These are phyloP conservation scores for Brassica carinata DNA, from an alignment of 345 rosid genomes.

Conservation along the genomic window DNA sequence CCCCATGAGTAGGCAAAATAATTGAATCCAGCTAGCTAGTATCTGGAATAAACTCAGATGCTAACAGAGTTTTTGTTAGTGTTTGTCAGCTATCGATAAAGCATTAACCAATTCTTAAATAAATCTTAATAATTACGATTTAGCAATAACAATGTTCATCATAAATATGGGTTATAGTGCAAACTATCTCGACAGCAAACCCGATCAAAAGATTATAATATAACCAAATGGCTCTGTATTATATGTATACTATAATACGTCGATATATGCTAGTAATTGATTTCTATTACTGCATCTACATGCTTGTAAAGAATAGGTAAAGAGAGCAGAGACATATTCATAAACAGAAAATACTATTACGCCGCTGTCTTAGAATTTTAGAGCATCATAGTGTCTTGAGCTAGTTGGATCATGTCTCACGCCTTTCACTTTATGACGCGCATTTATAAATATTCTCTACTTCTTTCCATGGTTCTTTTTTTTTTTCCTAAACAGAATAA, in stretches of 20 bases:
- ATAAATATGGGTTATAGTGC: neutral
- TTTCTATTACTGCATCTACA: neutral
- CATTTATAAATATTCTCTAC: constrained; percentile 40
- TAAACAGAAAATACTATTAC: neutral
- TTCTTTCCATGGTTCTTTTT: neutral
- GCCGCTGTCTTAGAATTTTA: constrained; percentile 24
- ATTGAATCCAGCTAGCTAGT: constrained; percentile 38
- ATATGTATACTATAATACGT: neutral
- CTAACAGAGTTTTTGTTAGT: neutral
- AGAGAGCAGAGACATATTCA: neutral
- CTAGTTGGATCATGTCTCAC: constrained; percentile 33
- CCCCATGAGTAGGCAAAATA: constrained; percentile 30
- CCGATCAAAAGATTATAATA: neutral
- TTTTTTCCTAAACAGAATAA: neutral
- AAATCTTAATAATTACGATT: neutral
- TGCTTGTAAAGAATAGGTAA: neutral
- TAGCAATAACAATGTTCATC: neutral
- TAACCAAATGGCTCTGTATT: neutral
- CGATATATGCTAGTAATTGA: neutral
- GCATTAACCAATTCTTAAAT: neutral
- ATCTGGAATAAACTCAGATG: neutral
- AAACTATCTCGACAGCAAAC: neutral
- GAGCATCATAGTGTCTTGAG: constrained; percentile 29
- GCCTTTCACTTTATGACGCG: constrained; percentile 32
- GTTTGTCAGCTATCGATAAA: neutral